Evolutionary conservation across 257 asterid species (phyloP).

Genomic region (Solanum corneliomulleri): DNA sequence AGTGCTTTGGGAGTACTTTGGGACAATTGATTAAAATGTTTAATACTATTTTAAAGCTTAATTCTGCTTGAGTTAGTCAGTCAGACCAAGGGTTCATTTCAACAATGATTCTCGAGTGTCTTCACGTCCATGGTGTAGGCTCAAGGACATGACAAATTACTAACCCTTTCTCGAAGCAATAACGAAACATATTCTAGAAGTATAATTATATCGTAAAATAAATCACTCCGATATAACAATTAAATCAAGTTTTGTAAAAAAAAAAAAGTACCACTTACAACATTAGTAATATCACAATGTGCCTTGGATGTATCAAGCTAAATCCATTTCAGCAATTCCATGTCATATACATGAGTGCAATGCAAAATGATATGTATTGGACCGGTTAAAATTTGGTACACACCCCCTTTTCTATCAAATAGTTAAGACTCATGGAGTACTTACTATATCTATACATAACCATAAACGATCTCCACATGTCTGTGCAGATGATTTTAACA

Average conservation of each 20-base stretch:
- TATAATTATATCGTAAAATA: too few relatives aligned
- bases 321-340: not conserved
- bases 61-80: not conserved
- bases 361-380: not conserved
- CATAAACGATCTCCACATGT: not conserved
- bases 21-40: not conserved
- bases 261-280: not conserved
- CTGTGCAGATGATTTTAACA: too few relatives aligned
- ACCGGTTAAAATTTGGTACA: not conserved
- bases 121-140: not conserved
- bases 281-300: not conserved
- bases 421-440: not conserved
- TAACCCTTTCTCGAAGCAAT: too few relatives aligned
- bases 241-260: not conserved
- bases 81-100: accelerated
- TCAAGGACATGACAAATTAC: accelerated
- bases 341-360: not conserved
- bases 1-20: not conserved
- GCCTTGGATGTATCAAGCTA: not conserved
- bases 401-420: not conserved
- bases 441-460: not conserved
- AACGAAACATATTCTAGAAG: too few relatives aligned
- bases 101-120: not conserved
- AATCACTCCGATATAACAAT: not conserved
- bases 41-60: not conserved